Evolutionary conservation across 2,329 filamentous ascomycete species (phyloP).

Genomic region (Epichloe festucae): DNA sequence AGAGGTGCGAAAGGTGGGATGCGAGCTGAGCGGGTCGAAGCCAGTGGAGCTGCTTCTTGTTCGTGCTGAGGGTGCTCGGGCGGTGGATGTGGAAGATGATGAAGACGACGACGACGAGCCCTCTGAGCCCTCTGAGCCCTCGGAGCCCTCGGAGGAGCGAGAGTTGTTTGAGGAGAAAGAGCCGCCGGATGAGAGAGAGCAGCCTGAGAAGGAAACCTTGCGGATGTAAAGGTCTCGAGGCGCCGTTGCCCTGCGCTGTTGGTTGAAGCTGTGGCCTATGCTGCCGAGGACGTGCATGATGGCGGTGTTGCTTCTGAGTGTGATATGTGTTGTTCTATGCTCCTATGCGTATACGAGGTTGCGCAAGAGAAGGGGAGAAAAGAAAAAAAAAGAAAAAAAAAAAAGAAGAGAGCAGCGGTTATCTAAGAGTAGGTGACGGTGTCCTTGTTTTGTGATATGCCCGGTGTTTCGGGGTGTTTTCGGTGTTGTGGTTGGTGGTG

Average conservation of each 20-base stretch:
- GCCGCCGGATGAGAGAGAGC: slow-evolving; percentile 24
- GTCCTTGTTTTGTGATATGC: neutral
- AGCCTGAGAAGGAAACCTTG: slow-evolving; percentile 28
- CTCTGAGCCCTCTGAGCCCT: slow-evolving; percentile 10
- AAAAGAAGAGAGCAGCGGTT: too few species aligned
- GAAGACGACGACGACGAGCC: slow-evolving; percentile 13
- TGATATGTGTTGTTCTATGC: neutral
- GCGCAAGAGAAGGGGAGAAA: too few species aligned
- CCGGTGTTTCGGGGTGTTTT: too few species aligned
- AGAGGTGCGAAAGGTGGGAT: slow-evolving; percentile 22
- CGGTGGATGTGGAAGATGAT: slow-evolving; percentile 17
- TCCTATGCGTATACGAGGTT: too few species aligned
- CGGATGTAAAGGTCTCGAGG: slow-evolving; percentile 27
- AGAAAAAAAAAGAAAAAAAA: too few species aligned
- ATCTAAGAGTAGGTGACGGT: neutral
- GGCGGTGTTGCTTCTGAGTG: slow-evolving; percentile 6
- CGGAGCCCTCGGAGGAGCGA: slow-evolving; percentile 17
- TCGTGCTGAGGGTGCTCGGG: slow-evolving; percentile 13
- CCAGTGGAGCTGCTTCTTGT: slow-evolving; percentile 11
- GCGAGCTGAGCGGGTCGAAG: slow-evolving; percentile 21
- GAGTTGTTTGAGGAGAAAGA: slow-evolving; percentile 27
- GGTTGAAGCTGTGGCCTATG: slow-evolving; percentile 20
- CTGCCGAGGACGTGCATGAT: slow-evolving; percentile 23
- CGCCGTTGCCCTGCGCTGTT: slow-evolving; percentile 22
- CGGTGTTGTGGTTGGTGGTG: too few species aligned